Evolutionary conservation across 2,329 filamentous ascomycete genomes (phyloP), one percentile per base, ranked within the genome.

Genomic region (Dichotomopilus funicola): DNA sequence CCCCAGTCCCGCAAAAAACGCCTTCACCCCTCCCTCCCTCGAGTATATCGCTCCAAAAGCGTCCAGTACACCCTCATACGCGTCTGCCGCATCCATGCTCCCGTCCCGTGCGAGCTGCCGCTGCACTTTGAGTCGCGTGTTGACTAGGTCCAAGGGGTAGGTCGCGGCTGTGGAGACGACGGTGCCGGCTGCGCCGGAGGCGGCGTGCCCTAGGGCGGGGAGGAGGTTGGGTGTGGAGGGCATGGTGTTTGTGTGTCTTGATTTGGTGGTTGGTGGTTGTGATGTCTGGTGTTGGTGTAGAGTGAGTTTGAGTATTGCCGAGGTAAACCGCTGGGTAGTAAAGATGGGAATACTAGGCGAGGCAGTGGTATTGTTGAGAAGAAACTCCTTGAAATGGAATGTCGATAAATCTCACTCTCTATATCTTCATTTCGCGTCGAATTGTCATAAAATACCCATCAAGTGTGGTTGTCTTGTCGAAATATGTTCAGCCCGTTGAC

Each of bases 121-220:
- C 72, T 94, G 89, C 3, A 89, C 87, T 71, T 95, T 90, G 47
- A 95, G 78, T 34, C 90, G 82, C 33, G 90, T 91, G 54, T 90
- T 86, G 59, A 94, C 82, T 44, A 95, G 80, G 64, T 89, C 87
- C 55, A 95, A 79, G 1, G 91, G 91, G 67, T 95, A 95, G 5
- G 89, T 84, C 53, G 84, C 72, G 47, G 90, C 78, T 63, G 91
- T 92, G 9, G 90, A 88, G 57, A 92, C 79, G 12, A 88, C 87
- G 0, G 89, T 87, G 38, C 89, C 90, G 0, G 85, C 75, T 5
- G 89, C 87, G 51, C 91, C 91, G 4, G 90, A 90, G 36, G 89
- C 71, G 53, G 89, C 91, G 74, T 95, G 90, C 45, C 89, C 87
- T 7, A 95, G 75, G 37, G 89, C 88, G 49, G 88, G 87, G 4